Evolutionary conservation across 2,329 filamentous ascomycete genomes (phyloP).

Genomic region (Rhexocercosporidium sp.): DNA sequence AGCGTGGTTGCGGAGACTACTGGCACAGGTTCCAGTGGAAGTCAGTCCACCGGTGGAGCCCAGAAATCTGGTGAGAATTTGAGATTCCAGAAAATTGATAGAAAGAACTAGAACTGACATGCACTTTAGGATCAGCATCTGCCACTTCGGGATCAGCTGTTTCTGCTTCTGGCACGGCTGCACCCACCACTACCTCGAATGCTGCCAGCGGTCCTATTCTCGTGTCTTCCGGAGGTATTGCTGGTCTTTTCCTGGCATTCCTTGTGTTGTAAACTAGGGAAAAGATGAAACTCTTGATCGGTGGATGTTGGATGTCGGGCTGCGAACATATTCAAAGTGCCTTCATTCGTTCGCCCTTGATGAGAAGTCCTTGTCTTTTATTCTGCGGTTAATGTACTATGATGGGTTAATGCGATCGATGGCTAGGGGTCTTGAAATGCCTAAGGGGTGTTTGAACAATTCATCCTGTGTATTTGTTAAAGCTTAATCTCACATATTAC

Average conservation of each 20-base stretch:
- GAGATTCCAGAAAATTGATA: too few relatives aligned
- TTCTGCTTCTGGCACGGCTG: neutral
- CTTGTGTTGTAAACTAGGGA: slow-evolving; percentile 1
- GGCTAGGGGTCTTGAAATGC: neutral
- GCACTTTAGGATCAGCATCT: neutral
- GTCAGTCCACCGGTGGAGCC: neutral
- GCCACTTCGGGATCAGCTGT: neutral
- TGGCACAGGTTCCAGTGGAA: neutral
- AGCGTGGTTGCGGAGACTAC: neutral
- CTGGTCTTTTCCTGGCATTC: slow-evolving; percentile 8
- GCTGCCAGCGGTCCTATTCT: neutral
- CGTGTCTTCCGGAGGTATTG: slow-evolving; percentile 9
- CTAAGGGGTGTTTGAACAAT: neutral
- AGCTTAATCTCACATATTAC: neutral
- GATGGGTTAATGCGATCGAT: neutral
- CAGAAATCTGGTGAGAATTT: neutral
- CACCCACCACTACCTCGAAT: neutral
- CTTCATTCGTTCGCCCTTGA: neutral
- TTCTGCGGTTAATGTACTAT: neutral
- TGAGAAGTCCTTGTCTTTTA: neutral
- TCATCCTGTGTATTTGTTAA: neutral
- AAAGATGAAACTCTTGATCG: neutral
- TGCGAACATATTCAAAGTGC: neutral
- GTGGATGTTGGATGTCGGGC: neutral
- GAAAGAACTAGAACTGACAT: neutral